Percentiles rank a stretch among this genome's conserved stretches.
Conservation (phyloP, 768 basidiomycete genomes). For the Suillus alpinus region DNA sequence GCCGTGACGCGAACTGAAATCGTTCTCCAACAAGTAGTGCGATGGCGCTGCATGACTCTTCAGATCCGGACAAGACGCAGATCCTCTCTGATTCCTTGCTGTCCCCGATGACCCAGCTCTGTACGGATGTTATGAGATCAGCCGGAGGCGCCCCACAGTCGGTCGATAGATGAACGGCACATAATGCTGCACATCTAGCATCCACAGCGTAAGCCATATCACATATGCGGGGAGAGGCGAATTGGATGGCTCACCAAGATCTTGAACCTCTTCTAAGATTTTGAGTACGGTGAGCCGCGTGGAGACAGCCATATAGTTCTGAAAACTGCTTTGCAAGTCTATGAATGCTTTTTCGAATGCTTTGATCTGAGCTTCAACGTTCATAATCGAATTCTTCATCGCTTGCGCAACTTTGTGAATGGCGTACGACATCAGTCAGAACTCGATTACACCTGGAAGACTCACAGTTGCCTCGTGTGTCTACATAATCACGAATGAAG, state of each 20-base stretch:
- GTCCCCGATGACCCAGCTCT: constrained; percentile 13
- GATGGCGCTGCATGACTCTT: constrained; percentile 28
- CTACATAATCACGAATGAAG: constrained; percentile 27
- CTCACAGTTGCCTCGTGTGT: constrained; percentile 20
- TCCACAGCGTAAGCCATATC: constrained; percentile 15
- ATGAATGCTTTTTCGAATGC: background rate
- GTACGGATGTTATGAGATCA: background rate
- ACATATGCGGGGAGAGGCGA: background rate
- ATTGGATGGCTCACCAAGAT: background rate
- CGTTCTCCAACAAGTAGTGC: constrained; percentile 27
- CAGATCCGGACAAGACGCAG: constrained; percentile 25
- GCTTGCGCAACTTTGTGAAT: constrained; percentile 1
- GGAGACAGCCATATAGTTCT: background rate
- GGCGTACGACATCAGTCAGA: background rate
- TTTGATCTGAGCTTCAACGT: constrained; percentile 1
- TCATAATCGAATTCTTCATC: background rate
- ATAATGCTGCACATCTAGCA: constrained; percentile 12
- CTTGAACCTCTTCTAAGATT: background rate
- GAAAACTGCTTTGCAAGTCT: background rate
- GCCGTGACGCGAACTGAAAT: constrained; percentile 22
- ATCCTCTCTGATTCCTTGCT: constrained; percentile 14
- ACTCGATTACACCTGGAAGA: background rate
- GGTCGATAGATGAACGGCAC: background rate
- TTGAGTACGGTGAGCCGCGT: background rate
- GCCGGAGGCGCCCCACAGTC: background rate